A percentile compares a stretch with the other conserved stretches of the same genome.
phyloP scores from a whole-genome alignment of 495 filamentous ascomycete species.

The Hamigera avellanea region DNA sequence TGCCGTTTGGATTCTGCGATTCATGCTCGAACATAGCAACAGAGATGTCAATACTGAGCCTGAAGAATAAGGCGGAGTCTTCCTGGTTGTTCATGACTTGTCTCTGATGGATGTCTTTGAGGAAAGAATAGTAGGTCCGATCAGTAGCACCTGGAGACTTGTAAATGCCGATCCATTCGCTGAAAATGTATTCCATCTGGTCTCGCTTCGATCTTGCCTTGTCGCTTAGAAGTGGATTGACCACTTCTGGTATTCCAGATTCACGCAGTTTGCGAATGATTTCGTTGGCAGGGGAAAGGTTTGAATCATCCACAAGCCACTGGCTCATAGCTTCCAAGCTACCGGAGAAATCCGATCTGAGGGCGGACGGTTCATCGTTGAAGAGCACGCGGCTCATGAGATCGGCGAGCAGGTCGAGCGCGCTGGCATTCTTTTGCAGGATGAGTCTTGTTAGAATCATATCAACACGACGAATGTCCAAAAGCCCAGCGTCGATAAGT shows the following conservation, averaged over 20 bases:
- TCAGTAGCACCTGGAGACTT: constrained; percentile 59
- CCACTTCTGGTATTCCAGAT: constrained; percentile 43
- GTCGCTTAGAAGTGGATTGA: constrained; percentile 35
- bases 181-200: constrained; percentile 88
- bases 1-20: constrained; percentile 43
- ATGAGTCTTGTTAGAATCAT: constrained; percentile 61
- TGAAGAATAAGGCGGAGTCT: constrained; percentile 66
- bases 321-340: constrained; percentile 70
- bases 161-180: constrained; percentile 82
- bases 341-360: constrained; percentile 77
- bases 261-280: constrained; percentile 63
- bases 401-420: constrained; percentile 62
- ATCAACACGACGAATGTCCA: constrained; percentile 77
- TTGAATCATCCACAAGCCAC: constrained; percentile 68
- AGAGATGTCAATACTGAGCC: constrained; percentile 69
- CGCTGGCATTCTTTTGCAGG: constrained; percentile 49
- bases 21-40: constrained; percentile 65
- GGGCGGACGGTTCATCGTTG: constrained; percentile 58
- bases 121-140: constrained; percentile 61
- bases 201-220: constrained; percentile 48
- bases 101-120: constrained; percentile 69
- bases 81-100: constrained; percentile 59
- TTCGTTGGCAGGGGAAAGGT: constrained; percentile 47
- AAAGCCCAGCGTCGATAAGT: constrained; percentile 57
- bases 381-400: constrained; percentile 69